These are phyloP conservation scores for Fraxinus latifolia DNA, from an alignment of 305 asterid genomes.

Conservation along the genomic window DNA sequence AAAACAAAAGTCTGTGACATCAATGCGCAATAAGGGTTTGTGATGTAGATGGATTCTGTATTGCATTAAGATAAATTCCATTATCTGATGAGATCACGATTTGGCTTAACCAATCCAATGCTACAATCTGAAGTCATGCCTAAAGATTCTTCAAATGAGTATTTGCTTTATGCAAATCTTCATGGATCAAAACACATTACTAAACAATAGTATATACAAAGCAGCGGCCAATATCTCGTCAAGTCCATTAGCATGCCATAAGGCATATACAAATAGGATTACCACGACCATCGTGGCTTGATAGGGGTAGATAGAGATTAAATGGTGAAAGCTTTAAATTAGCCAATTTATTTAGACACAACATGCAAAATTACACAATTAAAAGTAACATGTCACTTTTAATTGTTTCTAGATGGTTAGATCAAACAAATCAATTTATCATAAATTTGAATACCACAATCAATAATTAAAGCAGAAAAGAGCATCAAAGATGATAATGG, in stretches of 20 bases:
- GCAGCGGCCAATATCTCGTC: neutral
- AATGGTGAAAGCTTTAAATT: neutral
- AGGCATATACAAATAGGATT: neutral
- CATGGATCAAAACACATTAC: neutral
- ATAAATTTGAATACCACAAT: too few species aligned
- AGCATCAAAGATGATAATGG: too few species aligned
- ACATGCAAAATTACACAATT: too few species aligned
- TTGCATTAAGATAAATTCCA: constrained; percentile 4
- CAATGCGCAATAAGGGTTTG: neutral
- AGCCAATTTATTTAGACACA: too few species aligned
- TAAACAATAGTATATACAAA: neutral
- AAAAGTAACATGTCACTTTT: too few species aligned
- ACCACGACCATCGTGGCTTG: neutral
- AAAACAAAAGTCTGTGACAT: constrained; percentile 10
- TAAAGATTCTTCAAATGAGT: neutral
- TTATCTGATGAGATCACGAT: neutral
- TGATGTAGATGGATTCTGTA: neutral
- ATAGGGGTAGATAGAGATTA: neutral
- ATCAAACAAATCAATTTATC: too few species aligned
- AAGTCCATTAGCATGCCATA: neutral
- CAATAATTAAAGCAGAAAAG: too few species aligned
- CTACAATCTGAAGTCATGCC: neutral
- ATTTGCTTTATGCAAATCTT: neutral
- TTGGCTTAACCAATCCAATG: constrained; percentile 29
- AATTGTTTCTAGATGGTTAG: too few species aligned